These are phyloP conservation scores for Pseudogymnoascus sp. DNA, from an alignment of 2,329 filamentous ascomycete species.

Conservation along the genomic window DNA sequence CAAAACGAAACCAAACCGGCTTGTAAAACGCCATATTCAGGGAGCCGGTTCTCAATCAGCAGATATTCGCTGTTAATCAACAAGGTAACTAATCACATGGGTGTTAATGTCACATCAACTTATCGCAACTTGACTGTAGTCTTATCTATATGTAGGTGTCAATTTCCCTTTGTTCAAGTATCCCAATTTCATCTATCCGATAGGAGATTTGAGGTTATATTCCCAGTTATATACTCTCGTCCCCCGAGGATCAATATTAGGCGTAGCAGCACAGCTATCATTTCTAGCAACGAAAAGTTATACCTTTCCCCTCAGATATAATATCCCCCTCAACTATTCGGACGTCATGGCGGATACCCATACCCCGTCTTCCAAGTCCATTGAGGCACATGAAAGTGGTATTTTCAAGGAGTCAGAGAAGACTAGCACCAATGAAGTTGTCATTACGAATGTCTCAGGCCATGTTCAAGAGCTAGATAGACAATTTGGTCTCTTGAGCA, in stretches of 20 bases:
- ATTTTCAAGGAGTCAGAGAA: constrained; percentile 5
- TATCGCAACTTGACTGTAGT: background rate
- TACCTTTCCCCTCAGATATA: background rate
- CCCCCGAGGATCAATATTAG: background rate
- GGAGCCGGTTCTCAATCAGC: background rate
- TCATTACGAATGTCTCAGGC: constrained; percentile 38
- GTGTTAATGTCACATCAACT: background rate
- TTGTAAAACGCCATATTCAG: background rate
- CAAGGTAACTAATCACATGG: background rate
- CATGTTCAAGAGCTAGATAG: constrained; percentile 44
- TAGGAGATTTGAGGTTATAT: background rate
- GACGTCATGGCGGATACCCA: background rate
- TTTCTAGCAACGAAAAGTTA: background rate
- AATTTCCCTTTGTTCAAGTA: background rate
- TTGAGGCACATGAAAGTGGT: background rate
- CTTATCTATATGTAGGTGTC: background rate
- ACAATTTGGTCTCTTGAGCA: constrained; percentile 38
- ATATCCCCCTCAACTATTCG: background rate
- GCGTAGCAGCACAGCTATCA: background rate
- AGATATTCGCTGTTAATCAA: background rate
- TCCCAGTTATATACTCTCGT: background rate
- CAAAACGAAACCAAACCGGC: background rate
- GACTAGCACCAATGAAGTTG: constrained; percentile 14
- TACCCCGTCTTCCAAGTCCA: background rate
- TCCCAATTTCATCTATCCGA: background rate